Evolutionary conservation across 1,139 yeast species (phyloP), one percentile per base, ranked within the genome.

Genomic region (Saccharomyces hybrid): DNA sequence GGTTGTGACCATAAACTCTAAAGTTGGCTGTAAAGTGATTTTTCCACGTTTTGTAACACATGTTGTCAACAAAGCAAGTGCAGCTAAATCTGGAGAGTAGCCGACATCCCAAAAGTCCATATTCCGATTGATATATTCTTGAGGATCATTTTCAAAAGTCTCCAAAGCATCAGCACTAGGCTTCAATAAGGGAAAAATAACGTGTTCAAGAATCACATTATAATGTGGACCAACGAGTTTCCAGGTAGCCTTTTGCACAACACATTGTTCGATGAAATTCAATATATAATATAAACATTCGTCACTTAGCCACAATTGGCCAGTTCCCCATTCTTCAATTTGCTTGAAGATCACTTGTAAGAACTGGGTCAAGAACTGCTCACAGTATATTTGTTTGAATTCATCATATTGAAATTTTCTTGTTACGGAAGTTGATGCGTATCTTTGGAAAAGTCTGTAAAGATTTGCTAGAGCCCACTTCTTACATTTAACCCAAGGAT

Each of bases 391-490:
- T 1, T 65, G 60, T 57, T 75, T 77, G 64, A 84, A 85, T 1
- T 73, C 77, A 29, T 71, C 73, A 62, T 84, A 84, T 14, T 73
- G 71, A 59, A 76, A 80, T 60, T 79, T 82, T 53, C 73, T 76
- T 1, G 81, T 71, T 46, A 84, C 68, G 4, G 76, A 72, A 9
- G 71, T 64, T 6, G 84, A 79, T 2, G 88, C 90, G 67, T 88
- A 90, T 61, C 95, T 77, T 54, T 78, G 79, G 64, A 86, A 88
- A n/a, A 90, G 69, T 59, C 96, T 80, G 63, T 78, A 81, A 51
- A 91, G 70, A 66, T 89, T 89, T 38, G 89, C 90, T 64, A 84
- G 83, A 0, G 95, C 82, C 97, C 99, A 91, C 69, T 93, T 93
- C 70, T 89, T 88, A 59, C 93, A 81, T 69, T 89, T 91, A 38